These are phyloP conservation scores for Onygenales sp. DNA, from an alignment of 2,329 filamentous ascomycete species.

Conservation along the genomic window DNA sequence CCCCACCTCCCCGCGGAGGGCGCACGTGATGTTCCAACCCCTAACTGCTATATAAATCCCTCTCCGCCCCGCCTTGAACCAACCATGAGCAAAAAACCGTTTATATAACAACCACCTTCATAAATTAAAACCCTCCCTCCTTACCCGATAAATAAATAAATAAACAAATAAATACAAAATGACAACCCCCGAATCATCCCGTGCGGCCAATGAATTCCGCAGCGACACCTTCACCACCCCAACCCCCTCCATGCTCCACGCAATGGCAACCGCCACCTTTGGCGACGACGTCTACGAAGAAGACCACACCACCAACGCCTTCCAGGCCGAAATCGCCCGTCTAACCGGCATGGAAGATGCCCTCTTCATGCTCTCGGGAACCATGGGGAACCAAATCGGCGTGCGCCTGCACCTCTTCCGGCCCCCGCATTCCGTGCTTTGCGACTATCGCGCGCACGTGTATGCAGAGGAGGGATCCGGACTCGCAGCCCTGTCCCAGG, in stretches of 20 bases:
- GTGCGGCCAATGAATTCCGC: slow-evolving; percentile 17
- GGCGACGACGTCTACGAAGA: slow-evolving; percentile 15
- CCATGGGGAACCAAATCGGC: slow-evolving; percentile 17
- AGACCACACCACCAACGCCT: slow-evolving; percentile 11
- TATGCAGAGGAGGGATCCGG: slow-evolving; percentile 13
- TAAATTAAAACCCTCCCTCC: no score
- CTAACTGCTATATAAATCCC: no score
- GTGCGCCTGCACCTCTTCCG: slow-evolving; percentile 8
- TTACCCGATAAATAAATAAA: neutral
- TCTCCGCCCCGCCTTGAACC: no score
- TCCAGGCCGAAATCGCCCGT: slow-evolving; percentile 12
- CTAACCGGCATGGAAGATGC: slow-evolving; percentile 12
- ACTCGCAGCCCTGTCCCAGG: slow-evolving; percentile 6
- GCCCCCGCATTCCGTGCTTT: slow-evolving; percentile 12
- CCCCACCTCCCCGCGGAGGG: no score
- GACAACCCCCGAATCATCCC: neutral
- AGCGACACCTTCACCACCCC: slow-evolving; percentile 10
- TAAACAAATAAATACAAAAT: neutral
- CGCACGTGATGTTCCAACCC: no score
- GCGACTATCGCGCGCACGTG: slow-evolving; percentile 9
- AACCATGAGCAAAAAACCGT: no score
- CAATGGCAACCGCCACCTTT: slow-evolving; percentile 10
- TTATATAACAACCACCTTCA: no score
- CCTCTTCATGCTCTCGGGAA: slow-evolving; percentile 15
- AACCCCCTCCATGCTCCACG: slow-evolving; percentile 13